A percentile compares a stretch with the other conserved stretches of the same genome.
Conservation (phyloP, 176 grass and related monocot species). For the Juncus effusus region DNA sequence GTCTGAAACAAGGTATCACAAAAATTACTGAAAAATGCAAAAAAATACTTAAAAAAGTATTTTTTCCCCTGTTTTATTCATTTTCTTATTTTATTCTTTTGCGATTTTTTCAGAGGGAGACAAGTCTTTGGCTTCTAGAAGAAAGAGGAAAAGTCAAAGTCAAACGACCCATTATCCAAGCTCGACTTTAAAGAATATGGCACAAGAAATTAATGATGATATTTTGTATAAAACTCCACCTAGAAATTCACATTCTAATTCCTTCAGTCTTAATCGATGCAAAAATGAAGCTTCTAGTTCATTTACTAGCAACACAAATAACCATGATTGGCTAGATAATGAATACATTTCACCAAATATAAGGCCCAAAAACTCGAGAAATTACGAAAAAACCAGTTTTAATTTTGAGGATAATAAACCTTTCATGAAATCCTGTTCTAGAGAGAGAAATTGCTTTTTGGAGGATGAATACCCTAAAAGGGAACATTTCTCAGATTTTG, state of each 20-base stretch:
- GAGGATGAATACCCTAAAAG: constrained; percentile 36
- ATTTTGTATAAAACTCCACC: constrained; percentile 28
- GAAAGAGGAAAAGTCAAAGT: constrained; percentile 39
- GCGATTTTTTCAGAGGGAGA: background rate
- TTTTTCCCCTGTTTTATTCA: background rate
- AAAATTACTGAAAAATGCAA: too few relatives aligned
- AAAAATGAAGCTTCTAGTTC: constrained; percentile 25
- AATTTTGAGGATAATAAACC: constrained; percentile 25
- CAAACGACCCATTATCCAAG: constrained; percentile 15
- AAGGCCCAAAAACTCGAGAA: constrained; percentile 16
- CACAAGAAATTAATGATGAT: constrained; percentile 36
- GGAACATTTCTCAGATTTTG: constrained; percentile 20
- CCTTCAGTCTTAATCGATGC: constrained; percentile 41
- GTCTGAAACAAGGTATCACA: constrained; percentile 39
- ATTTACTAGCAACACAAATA: background rate
- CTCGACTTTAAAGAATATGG: constrained; percentile 29
- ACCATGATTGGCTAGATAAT: constrained; percentile 22
- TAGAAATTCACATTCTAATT: constrained; percentile 29
- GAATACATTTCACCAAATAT: constrained; percentile 26
- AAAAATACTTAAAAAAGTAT: background rate
- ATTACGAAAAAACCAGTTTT: constrained; percentile 8
- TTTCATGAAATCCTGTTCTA: constrained; percentile 33
- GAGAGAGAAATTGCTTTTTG: constrained; percentile 35
- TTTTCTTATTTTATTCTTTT: constrained; percentile 4
- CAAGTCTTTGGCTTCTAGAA: constrained; percentile 11